phyloP scores from a whole-genome alignment of 2,329 filamentous ascomycete genomes.

The Boeremia exigua region DNA sequence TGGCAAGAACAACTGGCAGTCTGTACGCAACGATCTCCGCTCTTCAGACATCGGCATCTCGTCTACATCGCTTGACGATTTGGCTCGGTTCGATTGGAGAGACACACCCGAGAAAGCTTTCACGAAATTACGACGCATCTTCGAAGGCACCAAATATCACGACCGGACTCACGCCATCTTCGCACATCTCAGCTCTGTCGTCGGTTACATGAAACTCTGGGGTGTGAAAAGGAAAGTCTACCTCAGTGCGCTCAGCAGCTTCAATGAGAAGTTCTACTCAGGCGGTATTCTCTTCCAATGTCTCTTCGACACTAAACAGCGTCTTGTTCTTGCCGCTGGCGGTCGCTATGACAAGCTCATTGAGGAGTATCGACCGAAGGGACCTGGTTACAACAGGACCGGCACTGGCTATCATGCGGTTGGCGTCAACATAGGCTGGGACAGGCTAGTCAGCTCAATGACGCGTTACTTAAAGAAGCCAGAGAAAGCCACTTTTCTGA shows the following conservation, averaged over 20 bases:
- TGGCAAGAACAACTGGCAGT: conserved; percentile 78
- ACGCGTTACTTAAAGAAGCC: conserved; percentile 57
- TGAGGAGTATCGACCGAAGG: conserved; percentile 77
- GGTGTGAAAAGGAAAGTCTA: conserved; percentile 79
- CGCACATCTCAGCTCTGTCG: conserved; percentile 78
- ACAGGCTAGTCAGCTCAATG: conserved; percentile 73
- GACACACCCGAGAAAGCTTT: conserved; percentile 77
- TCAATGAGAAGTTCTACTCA: conserved; percentile 89
- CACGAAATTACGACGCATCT: conserved; percentile 63
- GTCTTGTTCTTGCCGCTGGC: conserved; percentile 88
- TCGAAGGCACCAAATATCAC: conserved; percentile 60
- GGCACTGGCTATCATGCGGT: conserved; percentile 72
- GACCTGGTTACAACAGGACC: conserved; percentile 59
- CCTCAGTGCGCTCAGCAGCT: conserved; percentile 81
- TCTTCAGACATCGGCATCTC: conserved; percentile 82
- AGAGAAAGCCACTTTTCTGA: conserved; percentile 63
- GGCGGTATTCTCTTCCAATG: conserved; percentile 86
- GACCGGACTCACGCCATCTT: conserved; percentile 64
- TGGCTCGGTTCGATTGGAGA: conserved; percentile 89
- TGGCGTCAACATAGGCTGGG: conserved; percentile 90
- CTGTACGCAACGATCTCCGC: conserved; percentile 80
- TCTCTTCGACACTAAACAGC: conserved; percentile 80
- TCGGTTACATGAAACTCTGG: conserved; percentile 77
- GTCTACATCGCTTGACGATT: conserved; percentile 87
- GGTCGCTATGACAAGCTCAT: conserved; percentile 92